Evolutionary conservation across 768 basidiomycete species (phyloP).

Genomic region (Mycena crocata): DNA sequence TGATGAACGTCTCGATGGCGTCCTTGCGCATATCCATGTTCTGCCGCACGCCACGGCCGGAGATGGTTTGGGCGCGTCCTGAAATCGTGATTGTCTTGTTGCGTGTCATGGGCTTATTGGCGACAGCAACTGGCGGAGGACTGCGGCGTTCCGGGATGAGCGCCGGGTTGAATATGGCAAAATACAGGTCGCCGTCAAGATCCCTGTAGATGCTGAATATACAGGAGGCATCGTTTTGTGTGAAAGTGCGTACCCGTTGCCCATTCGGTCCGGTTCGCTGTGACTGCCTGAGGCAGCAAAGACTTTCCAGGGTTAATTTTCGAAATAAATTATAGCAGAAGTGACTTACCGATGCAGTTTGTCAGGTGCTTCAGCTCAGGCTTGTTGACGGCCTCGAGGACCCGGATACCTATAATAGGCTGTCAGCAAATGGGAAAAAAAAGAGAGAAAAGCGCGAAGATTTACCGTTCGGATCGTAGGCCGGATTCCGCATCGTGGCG

Average conservation of each 20-base stretch:
- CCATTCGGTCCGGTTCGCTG: conserved; percentile 38
- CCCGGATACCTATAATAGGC: conserved; percentile 25
- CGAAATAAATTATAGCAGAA: not conserved
- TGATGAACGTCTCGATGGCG: conserved; percentile 31
- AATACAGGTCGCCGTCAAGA: conserved; percentile 40
- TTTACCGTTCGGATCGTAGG: conserved; percentile 34
- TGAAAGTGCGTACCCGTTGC: conserved; percentile 33
- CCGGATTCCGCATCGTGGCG: conserved; percentile 33
- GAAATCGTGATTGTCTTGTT: conserved; percentile 13
- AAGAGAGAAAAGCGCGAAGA: not conserved
- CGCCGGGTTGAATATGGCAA: conserved; percentile 28
- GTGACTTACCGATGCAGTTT: conserved; percentile 36
- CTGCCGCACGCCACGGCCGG: not conserved
- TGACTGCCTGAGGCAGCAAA: conserved; percentile 32
- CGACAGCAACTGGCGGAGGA: not conserved
- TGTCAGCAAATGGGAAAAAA: not conserved
- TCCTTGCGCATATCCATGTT: conserved; percentile 27
- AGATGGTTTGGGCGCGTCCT: conserved; percentile 1
- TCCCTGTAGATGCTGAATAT: conserved; percentile 21
- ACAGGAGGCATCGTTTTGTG: not conserved
- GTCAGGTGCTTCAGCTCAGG: conserved; percentile 28
- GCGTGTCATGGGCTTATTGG: not conserved
- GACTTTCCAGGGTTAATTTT: conserved; percentile 28
- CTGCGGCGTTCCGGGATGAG: conserved; percentile 29
- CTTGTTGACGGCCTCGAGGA: conserved; percentile 34